A percentile compares a stretch with the other conserved stretches of the same genome.
These are phyloP conservation scores for Capsicum baccatum DNA, from an alignment of 257 asterid species.

Conservation along the genomic window DNA sequence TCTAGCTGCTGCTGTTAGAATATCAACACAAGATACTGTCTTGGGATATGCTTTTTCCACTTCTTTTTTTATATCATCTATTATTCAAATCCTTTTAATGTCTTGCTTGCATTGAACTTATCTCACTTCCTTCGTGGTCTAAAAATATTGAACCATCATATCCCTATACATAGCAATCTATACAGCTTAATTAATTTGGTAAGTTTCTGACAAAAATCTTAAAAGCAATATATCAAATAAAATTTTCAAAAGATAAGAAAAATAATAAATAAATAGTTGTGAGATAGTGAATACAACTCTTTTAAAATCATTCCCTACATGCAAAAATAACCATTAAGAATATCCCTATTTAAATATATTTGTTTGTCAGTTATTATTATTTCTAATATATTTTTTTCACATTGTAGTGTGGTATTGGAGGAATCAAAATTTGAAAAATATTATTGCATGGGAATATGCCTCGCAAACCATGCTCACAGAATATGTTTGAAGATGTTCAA, in stretches of 20 bases:
- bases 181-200: not conserved
- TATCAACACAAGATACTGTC: conserved; percentile 86
- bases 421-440: too few species aligned
- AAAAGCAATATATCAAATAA: not conserved
- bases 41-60: conserved; percentile 68
- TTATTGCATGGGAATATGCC: too few species aligned
- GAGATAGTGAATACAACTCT: too few species aligned
- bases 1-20: conserved; percentile 68
- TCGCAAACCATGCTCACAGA: too few species aligned
- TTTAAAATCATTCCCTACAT: too few species aligned
- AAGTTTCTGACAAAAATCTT: not conserved
- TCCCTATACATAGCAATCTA: conserved; percentile 48
- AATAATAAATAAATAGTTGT: too few species aligned
- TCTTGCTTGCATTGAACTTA: conserved; percentile 57
- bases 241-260: not conserved
- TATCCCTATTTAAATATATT: too few species aligned
- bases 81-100: conserved; percentile 69
- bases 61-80: conserved; percentile 67
- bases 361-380: too few species aligned
- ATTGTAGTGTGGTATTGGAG: too few species aligned
- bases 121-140: conserved; percentile 65
- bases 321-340: too few species aligned
- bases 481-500: too few species aligned
- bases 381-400: too few species aligned
- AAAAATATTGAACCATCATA: conserved; percentile 78